Evolutionary conservation across 1,284 basidiomycete genomes (phyloP).

Genomic region (Leccinum huronense): DNA sequence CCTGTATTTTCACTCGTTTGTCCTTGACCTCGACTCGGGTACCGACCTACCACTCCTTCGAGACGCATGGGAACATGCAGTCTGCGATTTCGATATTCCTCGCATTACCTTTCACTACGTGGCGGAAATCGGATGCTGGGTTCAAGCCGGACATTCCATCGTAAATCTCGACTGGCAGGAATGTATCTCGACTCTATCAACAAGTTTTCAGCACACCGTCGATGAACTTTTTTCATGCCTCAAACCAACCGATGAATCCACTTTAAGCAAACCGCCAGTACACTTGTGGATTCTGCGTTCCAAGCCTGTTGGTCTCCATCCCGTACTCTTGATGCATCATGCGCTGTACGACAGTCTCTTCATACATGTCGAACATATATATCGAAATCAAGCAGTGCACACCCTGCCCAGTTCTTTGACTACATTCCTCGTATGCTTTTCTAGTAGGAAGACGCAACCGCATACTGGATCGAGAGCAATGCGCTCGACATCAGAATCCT

Average conservation of each 20-base stretch:
- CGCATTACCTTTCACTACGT: slow-evolving; percentile 51
- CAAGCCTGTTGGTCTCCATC: slow-evolving; percentile 17
- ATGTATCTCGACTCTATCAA: slow-evolving; percentile 9
- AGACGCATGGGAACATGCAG: slow-evolving; percentile 38
- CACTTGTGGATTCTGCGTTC: slow-evolving; percentile 36
- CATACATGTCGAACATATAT: slow-evolving; percentile 38
- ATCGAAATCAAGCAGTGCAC: slow-evolving; percentile 26
- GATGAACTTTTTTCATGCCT: slow-evolving; percentile 23
- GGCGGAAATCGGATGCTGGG: slow-evolving; percentile 40
- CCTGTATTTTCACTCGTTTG: slow-evolving; percentile 49
- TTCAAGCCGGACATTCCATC: slow-evolving; percentile 43
- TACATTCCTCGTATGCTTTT: slow-evolving; percentile 35
- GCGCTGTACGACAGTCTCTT: slow-evolving; percentile 53
- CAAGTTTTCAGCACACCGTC: slow-evolving; percentile 18
- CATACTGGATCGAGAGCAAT: slow-evolving; percentile 39
- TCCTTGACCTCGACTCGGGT: slow-evolving; percentile 36
- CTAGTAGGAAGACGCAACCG: slow-evolving; percentile 41
- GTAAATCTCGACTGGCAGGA: slow-evolving; percentile 39
- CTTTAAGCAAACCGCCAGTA: slow-evolving; percentile 38
- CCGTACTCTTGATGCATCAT: slow-evolving; percentile 49
- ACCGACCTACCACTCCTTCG: slow-evolving; percentile 35
- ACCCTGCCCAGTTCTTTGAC: slow-evolving; percentile 37
- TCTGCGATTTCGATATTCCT: slow-evolving; percentile 39
- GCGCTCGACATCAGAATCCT: too few relatives aligned
- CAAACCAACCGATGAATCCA: slow-evolving; percentile 25